Percentiles rank a stretch among this genome's conserved stretches.
These are phyloP conservation scores for Candida dajiaensis DNA, from an alignment of 805 yeast genomes.

Conservation along the genomic window DNA sequence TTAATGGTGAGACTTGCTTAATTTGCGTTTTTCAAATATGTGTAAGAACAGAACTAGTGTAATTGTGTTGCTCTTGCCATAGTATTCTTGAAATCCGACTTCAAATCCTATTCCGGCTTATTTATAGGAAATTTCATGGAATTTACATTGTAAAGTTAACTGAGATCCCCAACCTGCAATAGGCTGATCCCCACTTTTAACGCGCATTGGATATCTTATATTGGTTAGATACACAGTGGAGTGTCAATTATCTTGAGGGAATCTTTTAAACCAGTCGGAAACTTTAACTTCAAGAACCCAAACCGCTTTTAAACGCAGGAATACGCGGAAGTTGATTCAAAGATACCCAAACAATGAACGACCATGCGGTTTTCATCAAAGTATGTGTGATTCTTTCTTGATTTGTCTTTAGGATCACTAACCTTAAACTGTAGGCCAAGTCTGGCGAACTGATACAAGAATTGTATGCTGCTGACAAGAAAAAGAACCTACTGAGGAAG, in stretches of 20 bases:
- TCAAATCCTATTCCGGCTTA: too few relatives aligned
- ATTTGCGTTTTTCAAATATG: too few relatives aligned
- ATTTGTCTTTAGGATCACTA: background rate
- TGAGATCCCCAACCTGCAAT: background rate
- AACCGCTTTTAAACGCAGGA: background rate
- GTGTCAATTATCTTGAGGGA: background rate
- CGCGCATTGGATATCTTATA: background rate
- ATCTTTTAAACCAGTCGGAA: background rate
- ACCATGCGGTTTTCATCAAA: slow-evolving; percentile 17
- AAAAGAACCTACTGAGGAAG: slow-evolving; percentile 31
- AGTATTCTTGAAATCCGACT: background rate
- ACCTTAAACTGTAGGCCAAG: slow-evolving; percentile 7
- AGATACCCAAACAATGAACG: slow-evolving; percentile 15
- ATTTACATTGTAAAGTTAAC: too few relatives aligned
- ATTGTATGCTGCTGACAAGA: slow-evolving; percentile 30
- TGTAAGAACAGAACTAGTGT: too few relatives aligned
- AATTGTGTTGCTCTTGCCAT: too few relatives aligned
- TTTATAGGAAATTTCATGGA: too few relatives aligned
- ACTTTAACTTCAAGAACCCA: too few relatives aligned
- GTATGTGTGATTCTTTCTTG: slow-evolving; percentile 9
- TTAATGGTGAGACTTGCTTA: background rate
- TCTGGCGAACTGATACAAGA: slow-evolving; percentile 30
- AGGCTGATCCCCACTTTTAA: background rate
- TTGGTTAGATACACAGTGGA: background rate
- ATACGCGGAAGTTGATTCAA: background rate